Evolutionary conservation across 2,329 filamentous ascomycete species (phyloP), one percentile per base, ranked within the genome.

Genomic region (Cladosporium colombiae): DNA sequence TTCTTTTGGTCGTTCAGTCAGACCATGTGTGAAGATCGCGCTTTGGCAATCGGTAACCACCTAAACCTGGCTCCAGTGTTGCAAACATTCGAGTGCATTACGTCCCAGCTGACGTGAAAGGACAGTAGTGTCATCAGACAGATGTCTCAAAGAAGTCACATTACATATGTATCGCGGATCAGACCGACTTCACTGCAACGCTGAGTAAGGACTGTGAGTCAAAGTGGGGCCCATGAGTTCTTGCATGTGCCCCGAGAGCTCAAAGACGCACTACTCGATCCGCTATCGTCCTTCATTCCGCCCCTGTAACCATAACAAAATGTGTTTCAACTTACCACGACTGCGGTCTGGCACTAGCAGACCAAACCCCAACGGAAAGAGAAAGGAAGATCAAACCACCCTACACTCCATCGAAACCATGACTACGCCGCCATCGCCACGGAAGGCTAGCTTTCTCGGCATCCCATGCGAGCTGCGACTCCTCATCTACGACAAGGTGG

Each of bases 381-480:
- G n/a, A 21, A 46, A 46, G 40, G 11, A 46, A 46, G n/a, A 46
- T 8, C 40, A 21, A 46, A 13, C 8, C 40, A 46, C 2, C 0
- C n/a, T 46, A 46, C 1, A 21, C 7, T 13, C 40, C n/a, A 21
- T 7, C 8, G 10, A 46, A n/a, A 21, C 3, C 40, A 55, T 33
- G 52, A 55, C 27, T 14, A n/a, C 27, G 3, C 52, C 52, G 40
- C 11, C 52, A n/a, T 23, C 52, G 18, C 29, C 52, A 18, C 52
- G n/a, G 40, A 46, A 46, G 40, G 18, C 52, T 27, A 66, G 29
- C 29, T 44, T 66, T 10, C 52, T 66, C 23, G 52, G 50, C 33
- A n/a, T 66, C 8, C 65, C 65, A 13, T 14, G 5, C 11, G 65
- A 66, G 53, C 21, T 66, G 1, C 58, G 65, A 16, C 52, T 66